Conservation (phyloP, 305 asterid species). For the Solanum aculeatissimum region DNA sequence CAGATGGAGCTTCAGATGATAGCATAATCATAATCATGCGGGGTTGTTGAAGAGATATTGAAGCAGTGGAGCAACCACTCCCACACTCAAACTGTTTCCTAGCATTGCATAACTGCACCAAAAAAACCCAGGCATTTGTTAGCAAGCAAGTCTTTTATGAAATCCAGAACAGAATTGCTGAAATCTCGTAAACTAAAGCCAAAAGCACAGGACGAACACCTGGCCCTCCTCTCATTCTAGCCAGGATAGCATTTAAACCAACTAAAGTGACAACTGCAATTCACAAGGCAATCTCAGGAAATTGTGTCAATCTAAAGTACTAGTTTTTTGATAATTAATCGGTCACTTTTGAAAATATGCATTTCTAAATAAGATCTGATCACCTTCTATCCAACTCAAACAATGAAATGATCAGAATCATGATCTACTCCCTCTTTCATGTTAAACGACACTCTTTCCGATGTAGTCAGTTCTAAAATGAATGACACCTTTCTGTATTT, state of each 20-base stretch:
- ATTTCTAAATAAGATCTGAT: neutral
- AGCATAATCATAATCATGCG: neutral
- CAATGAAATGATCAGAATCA: neutral
- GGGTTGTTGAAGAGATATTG: conserved; percentile 42
- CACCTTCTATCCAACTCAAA: neutral
- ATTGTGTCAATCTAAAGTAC: neutral
- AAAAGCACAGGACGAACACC: neutral
- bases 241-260: neutral
- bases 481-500: neutral
- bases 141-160: neutral
- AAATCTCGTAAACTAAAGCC: neutral
- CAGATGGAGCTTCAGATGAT: neutral
- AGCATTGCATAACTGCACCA: conserved; percentile 78
- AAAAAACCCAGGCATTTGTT: neutral
- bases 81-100: conserved; percentile 86
- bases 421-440: neutral
- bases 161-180: neutral
- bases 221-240: neutral
- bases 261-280: neutral
- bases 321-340: neutral
- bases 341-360: neutral
- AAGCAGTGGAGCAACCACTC: conserved; percentile 72
- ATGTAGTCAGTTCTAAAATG: neutral
- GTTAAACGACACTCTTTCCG: neutral
- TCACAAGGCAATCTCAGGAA: neutral